phyloP scores from a whole-genome alignment of 202 grass and related monocot species.

The Miscanthus sacchariflorus region DNA sequence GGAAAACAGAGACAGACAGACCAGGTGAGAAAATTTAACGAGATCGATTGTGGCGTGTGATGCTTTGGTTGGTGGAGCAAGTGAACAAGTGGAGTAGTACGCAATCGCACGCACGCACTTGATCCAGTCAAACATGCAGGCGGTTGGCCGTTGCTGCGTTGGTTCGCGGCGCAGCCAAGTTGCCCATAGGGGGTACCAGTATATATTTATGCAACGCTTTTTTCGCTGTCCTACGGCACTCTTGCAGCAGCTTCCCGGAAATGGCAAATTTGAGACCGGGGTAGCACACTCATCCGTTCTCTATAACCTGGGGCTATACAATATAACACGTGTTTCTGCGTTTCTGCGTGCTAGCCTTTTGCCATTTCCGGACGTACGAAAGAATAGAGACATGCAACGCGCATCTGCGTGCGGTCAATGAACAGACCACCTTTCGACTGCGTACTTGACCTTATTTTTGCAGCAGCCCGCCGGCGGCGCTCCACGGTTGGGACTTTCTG shows the following conservation, averaged over 20 bases:
- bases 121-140: slow-evolving; percentile 49
- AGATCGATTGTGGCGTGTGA: background rate
- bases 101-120: background rate
- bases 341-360: slow-evolving; percentile 2
- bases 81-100: background rate
- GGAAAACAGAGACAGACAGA: too few relatives aligned
- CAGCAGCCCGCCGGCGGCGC: background rate
- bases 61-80: slow-evolving; percentile 3
- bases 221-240: slow-evolving; percentile 22
- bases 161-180: slow-evolving; percentile 32
- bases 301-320: background rate
- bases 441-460: background rate
- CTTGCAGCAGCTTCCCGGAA: slow-evolving; percentile 13
- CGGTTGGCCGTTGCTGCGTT: slow-evolving; percentile 41
- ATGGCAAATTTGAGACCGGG: background rate
- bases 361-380: background rate
- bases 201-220: background rate
- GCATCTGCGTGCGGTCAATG: background rate
- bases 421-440: background rate
- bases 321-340: background rate
- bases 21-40: background rate
- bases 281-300: background rate
- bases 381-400: background rate
- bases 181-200: background rate
- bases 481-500: background rate